Evolutionary conservation across 139 green algal genomes (phyloP), one percentile per base, ranked within the genome.

Genomic region (Pseudopediastrum boryanum): DNA sequence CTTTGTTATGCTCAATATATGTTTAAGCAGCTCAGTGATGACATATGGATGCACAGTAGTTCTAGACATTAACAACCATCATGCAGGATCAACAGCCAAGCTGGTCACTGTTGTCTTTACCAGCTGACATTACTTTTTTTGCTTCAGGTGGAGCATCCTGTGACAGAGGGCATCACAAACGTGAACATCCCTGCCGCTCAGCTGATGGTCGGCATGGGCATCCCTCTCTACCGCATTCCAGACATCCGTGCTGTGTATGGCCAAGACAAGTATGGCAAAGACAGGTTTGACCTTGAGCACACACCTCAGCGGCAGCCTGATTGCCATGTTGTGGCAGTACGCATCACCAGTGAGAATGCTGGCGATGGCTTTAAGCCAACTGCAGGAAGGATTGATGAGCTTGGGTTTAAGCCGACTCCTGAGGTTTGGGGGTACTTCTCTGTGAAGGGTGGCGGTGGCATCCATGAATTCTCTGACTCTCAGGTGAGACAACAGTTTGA

Each of bases 311-410:
- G 77, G 41, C 64, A 80, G 41, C 89, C 90, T 0, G 66, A 84
- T 75, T 82, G 77, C 51, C 83, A 88, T 63, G 83, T 89, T 21
- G 69, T 90, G 5, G 85, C 85, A 21, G 76, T 97, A 69, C 87
- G 97, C 42, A 89, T 99, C 52, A 99, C 96, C 3, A 93, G 89
- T 0, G 97, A 99, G 84, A 95, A 99, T 67, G 93, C 96, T 0
- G 87, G 95, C 31, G 93, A 96, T 58, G 96, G 96, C 48, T 99
- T 99, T 90, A 98, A 99, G 87, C 97, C 96, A 52, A 99, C 97
- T 1, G 93, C 89, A 43, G 96, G 96, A 6, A 66, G 69, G 35
- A 95, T 99, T 59, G 92, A 98, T 41, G 96, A 99, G 90, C 82
- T 99, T 41, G 54, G 72, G 44, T 81, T 81, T 63, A 86, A 54